Evolutionary conservation across 768 basidiomycete species (phyloP), one percentile per base, ranked within the genome.

Genomic region (Suillus clintonianus): DNA sequence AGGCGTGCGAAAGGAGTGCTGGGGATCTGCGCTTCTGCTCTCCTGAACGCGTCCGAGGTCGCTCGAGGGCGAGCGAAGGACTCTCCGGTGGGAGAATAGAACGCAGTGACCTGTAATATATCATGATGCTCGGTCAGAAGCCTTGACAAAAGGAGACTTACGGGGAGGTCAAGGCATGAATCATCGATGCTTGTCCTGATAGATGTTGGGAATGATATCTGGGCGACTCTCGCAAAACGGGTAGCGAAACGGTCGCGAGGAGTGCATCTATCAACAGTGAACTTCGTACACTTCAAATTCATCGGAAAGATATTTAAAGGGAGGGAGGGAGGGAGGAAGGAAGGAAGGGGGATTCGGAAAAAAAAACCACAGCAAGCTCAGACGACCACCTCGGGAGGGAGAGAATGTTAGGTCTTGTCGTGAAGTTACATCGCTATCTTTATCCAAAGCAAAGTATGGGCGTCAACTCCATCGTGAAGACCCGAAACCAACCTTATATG

Each of bases 121-220:
- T 27, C 27, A 27, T 27, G 27, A 62, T 43, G 64, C 66, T 43
- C 0, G 8, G 42, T 66, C 42, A 57, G 36, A 54, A 59, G 8
- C 34, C 3, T n/a, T 10, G 17, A 24, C 6, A 39, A 56, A 36
- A n/a, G 39, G 1, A 36, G 17, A 19, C 74, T 0, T 62, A 76
- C 75, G 45, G 70, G 74, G 0, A 73, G 67, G 45, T 70, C 71
- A 51, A 76, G 64, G 62, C 67, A 69, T 59, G 71, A 62, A 64
- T 76, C 75, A 50, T 76, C 75, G 34, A 72, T 60, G 56, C 72
- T 77, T 13, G 74, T 76, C 63, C 71, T 67, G 60, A 69, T 71
- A 15, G 76, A 77, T 59, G 68, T 77, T n/a, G 74, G 76, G 41
- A 76, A 76, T 5, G 76, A 76, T 19, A 76, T 65, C 11, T 73